A percentile compares a stretch with the other conserved stretches of the same genome.
Evolutionary conservation across 768 basidiomycete species (phyloP).

Genomic region (Amanita rimosa): DNA sequence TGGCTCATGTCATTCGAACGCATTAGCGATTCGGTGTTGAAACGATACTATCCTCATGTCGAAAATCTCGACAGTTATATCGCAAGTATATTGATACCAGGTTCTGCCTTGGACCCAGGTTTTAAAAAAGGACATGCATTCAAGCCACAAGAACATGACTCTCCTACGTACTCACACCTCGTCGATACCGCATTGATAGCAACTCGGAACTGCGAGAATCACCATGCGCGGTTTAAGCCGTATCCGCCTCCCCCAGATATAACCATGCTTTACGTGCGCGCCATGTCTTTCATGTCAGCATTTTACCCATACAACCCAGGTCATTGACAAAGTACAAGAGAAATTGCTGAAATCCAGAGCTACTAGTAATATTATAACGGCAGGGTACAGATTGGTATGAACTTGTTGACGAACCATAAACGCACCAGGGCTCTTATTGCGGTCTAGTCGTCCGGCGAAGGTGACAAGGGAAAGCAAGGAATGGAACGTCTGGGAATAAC

Average conservation of each 20-base stretch:
- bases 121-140: slow-evolving; percentile 1
- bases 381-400: slow-evolving; percentile 53
- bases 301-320: slow-evolving; percentile 20
- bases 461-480: slow-evolving; percentile 27
- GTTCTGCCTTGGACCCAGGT: not conserved
- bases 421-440: not conserved
- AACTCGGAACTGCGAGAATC: slow-evolving; percentile 12
- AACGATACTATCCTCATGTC: slow-evolving; percentile 32
- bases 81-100: slow-evolving; percentile 19
- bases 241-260: slow-evolving; percentile 21
- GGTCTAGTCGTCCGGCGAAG: slow-evolving; percentile 19
- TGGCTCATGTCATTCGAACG: slow-evolving; percentile 7
- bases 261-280: slow-evolving; percentile 33
- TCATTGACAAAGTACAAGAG: slow-evolving; percentile 52
- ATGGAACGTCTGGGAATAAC: slow-evolving; percentile 31
- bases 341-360: slow-evolving; percentile 33
- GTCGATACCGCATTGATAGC: slow-evolving; percentile 39
- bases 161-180: slow-evolving; percentile 20
- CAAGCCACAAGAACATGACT: slow-evolving; percentile 13
- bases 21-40: slow-evolving; percentile 22
- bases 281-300: not conserved
- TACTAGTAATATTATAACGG: slow-evolving; percentile 48
- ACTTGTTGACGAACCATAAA: not conserved
- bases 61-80: slow-evolving; percentile 28
- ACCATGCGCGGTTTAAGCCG: not conserved